A percentile compares a stretch with the other conserved stretches of the same genome.
These are phyloP conservation scores for Dactylellina drechsleri DNA, from an alignment of 2,329 filamentous ascomycete species.

Conservation along the genomic window DNA sequence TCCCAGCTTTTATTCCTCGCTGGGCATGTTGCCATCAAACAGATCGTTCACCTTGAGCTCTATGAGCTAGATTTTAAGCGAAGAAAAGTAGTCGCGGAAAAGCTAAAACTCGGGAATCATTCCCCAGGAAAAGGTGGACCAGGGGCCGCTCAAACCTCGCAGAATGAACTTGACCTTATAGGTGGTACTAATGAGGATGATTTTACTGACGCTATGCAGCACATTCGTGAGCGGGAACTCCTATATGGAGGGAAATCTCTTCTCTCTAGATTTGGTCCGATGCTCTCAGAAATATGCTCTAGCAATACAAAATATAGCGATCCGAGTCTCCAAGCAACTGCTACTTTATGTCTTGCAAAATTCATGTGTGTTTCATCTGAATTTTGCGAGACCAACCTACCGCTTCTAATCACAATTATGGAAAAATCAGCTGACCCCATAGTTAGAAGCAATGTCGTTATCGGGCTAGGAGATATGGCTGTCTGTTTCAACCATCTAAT, in stretches of 20 bases:
- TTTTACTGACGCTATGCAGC: constrained; percentile 85
- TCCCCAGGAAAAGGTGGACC: constrained; percentile 63
- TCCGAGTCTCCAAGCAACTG: constrained; percentile 87
- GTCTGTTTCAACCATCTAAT: constrained; percentile 99
- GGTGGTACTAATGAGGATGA: constrained; percentile 95
- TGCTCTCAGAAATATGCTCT: constrained; percentile 92
- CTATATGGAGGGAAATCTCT: constrained; percentile 84
- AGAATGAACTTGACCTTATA: constrained; percentile 93
- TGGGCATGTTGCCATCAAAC: constrained; percentile 96
- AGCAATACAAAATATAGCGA: constrained; percentile 94
- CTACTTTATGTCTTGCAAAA: constrained; percentile 93
- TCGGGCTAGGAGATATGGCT: constrained; percentile 97
- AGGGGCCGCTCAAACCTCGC: constrained; percentile 68
- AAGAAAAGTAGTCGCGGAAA: constrained; percentile 88
- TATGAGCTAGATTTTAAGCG: constrained; percentile 98
- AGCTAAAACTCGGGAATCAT: constrained; percentile 65
- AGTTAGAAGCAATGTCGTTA: constrained; percentile 93
- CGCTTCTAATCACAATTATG: constrained; percentile 95
- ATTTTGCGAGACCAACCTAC: constrained; percentile 93
- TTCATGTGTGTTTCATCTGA: constrained; percentile 91
- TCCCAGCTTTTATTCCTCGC: constrained; percentile 95
- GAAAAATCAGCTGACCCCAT: constrained; percentile 92
- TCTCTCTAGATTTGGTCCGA: constrained; percentile 86
- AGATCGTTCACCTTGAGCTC: constrained; percentile 97
- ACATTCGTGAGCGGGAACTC: constrained; percentile 85